Percentiles rank a stretch among this genome's conserved stretches.
These are phyloP conservation scores for Coelastrella sp. DNA, from an alignment of 139 green algal species.

Conservation along the genomic window DNA sequence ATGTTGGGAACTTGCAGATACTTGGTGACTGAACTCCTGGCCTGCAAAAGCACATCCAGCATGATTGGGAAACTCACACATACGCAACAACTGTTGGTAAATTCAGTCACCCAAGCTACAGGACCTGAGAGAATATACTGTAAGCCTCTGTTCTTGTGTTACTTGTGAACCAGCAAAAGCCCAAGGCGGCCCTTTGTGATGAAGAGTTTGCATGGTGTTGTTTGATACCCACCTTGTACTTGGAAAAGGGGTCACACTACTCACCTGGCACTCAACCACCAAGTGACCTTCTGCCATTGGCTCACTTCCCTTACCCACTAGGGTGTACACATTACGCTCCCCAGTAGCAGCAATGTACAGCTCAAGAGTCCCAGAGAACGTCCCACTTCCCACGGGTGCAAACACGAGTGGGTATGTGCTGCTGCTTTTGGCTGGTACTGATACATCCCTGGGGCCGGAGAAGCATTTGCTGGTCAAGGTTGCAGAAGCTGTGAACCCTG, in stretches of 20 bases:
- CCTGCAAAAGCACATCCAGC: too few species aligned
- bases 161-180: neutral
- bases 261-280: conserved; percentile 70
- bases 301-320: conserved; percentile 69
- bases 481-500: conserved; percentile 6
- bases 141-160: neutral
- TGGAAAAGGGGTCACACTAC: neutral
- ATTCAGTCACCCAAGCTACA: too few species aligned
- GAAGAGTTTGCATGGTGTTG: neutral
- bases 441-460: conserved; percentile 63
- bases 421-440: conserved; percentile 60
- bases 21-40: conserved; percentile 47
- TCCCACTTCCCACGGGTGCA: conserved; percentile 54
- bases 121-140: too few species aligned
- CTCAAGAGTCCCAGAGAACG: conserved; percentile 67
- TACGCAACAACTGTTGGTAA: too few species aligned
- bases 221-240: neutral
- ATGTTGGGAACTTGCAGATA: conserved; percentile 75
- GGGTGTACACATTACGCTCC: conserved; percentile 66
- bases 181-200: too few species aligned
- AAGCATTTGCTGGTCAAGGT: conserved; percentile 54
- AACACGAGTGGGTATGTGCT: conserved; percentile 74
- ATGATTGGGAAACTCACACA: too few species aligned
- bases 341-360: conserved; percentile 68
- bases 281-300: conserved; percentile 78